Base-by-base conservation (phyloP, 305 asterid species). In the Plantago lanceolata region DNA sequence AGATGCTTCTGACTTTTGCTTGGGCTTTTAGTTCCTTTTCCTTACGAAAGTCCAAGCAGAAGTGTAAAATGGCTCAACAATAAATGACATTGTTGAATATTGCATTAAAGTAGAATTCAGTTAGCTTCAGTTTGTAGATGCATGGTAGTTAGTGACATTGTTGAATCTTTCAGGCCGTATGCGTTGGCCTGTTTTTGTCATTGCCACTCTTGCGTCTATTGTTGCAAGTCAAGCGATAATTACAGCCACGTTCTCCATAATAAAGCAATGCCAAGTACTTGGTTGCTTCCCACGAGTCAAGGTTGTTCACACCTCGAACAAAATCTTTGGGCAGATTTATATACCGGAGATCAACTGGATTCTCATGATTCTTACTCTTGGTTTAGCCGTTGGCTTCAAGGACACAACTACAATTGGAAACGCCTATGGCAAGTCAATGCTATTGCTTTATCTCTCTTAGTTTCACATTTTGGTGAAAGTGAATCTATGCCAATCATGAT, bases 291-390 rank as follows among this genome's bases (percentile, higher is more conserved):
- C 95, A 2, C 88, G 95, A 6, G 91, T 86, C 71, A 86, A 86
- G 81, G 83, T 84, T 52, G 95, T 86, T 73, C 91, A 86, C 84
- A 86, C 95, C 61, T 86, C 95, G 33, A 86, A 82, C 68, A 87
- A 82, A 75, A 86, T 86, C 19, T 62, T 66, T 33, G 95, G 95
- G 62, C 95, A 87, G 83, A 87, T 87, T 54, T 87, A 87, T 72
- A 85, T 84, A 60, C 95, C 95, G 9, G 95, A 86, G 75, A 86
- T 86, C 37, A 86, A 86, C 68, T 86, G 95, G 95, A 86, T 82
- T 70, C 88, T 87, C 67, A 87, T 87, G 95, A 74, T 87, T 76
- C 87, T 87, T 43, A 87, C 95, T 69, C 95, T 87, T 62, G 82
- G 79, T 54, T 84, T 84, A 33, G 92, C 95, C 62, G 35, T 84